Base-by-base conservation (phyloP, 345 rosid species). In the Salix dunnii region DNA sequence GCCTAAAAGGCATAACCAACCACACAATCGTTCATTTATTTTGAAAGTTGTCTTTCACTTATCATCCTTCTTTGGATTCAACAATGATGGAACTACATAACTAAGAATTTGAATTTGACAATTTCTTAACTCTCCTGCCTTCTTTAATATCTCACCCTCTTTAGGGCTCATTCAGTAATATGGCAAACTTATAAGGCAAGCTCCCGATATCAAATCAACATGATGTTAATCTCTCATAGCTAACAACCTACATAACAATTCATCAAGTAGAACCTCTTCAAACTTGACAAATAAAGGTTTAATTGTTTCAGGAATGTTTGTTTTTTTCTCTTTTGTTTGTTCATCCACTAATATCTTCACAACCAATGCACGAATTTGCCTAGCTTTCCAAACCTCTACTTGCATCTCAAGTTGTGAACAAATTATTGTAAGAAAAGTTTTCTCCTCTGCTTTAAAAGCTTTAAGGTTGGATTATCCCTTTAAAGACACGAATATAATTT, bases 301-400 rank as follows among this genome's bases (percentile, higher is more conserved):
- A 3, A 48, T 17, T 16, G 18, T 48, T 17, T 48, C 6, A 4
- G 6, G 6, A 46, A 46, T 48, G 17, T 17, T 16, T 48, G 7
- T 10, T 16, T 0, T 17, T 49, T 1, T 17, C 6, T 17, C 0
- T 49, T 6, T 8, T 8, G 11, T 0, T 7, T 38, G 42, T 38
- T 38, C 40, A 17, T 4, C 55, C 21, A 49, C 17, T 18, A 17
- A 17, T 49, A 6, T 3, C 55, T 17, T 18, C 21, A 17, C 21
- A 49, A 49, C 18, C 21, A 49, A 49, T 49, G 21, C 7, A 49
- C 17, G 11, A 38, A 38, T 38, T 38, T 38, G 40, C 43, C 43
- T 0, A 18, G 0, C 2, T 18, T 18, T 6, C 2, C 20, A 0
- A 6, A 1, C 9, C 7, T 0, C n/a, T 40, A 2, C 21, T 49